Percentiles rank a stretch among this genome's conserved stretches.
phyloP scores from a whole-genome alignment of 306 rosid species.

The Mucuna pruriens region DNA sequence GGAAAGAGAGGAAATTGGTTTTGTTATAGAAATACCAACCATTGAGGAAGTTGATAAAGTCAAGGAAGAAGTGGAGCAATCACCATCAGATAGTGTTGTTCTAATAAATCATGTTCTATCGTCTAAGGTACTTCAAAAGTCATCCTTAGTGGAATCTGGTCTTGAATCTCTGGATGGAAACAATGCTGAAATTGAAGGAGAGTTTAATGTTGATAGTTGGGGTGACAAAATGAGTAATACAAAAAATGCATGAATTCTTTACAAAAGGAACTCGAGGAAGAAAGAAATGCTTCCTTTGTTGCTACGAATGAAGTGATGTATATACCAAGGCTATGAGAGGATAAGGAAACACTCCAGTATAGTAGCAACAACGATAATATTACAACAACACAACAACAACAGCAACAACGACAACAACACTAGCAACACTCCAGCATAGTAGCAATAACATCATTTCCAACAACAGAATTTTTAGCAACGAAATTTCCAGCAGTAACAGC shows the following conservation, averaged over 20 bases:
- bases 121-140: constrained; percentile 50
- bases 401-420: no score
- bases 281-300: constrained; percentile 78
- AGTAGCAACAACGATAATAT: no score
- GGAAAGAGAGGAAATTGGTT: constrained; percentile 46
- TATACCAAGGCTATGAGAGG: constrained; percentile 94
- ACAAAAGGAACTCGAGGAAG: constrained; percentile 80
- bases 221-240: constrained; percentile 60
- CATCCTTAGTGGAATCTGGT: constrained; percentile 57
- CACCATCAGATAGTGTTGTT: constrained; percentile 25
- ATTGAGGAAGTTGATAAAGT: constrained; percentile 40
- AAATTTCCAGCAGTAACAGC: no score
- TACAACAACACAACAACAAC: no score
- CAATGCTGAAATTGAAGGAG: constrained; percentile 75
- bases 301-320: constrained; percentile 92
- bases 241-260: constrained; percentile 61
- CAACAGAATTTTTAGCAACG: no score
- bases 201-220: constrained; percentile 54
- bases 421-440: no score
- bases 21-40: constrained; percentile 38
- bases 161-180: constrained; percentile 66
- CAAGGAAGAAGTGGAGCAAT: constrained; percentile 46
- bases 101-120: constrained; percentile 14
- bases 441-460: no score
- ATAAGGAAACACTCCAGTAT: constrained; percentile 83